Evolutionary conservation across 768 basidiomycete genomes (phyloP), one percentile per base, ranked within the genome.

Genomic region (Auricularia cornea): DNA sequence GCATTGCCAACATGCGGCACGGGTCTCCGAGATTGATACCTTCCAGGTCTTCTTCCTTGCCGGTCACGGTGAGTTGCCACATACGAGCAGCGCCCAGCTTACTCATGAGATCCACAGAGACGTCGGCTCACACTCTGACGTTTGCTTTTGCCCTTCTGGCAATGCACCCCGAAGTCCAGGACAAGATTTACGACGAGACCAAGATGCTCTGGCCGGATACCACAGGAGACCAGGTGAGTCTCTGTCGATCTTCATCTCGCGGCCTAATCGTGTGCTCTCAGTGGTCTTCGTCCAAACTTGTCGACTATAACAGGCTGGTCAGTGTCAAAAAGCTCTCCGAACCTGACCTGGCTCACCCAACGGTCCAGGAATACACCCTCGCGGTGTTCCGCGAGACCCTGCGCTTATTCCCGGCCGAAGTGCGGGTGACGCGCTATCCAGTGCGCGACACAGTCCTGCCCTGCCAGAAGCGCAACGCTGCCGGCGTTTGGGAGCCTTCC

Each of bases 81-180:
- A 31, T 4, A 8, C 8, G 35, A 29, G n/a, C 29, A 31, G 41
- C 10, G 52, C 33, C 29, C 3, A 4, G 1, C 11, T 29, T 33
- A n/a, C 11, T 40, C 14, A n/a, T n/a, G 6, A 12, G 10, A 28
- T 11, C 38, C n/a, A 0, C 61, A 83, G 82, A 83, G 70, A 83
- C 81, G 0, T 75, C 80, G 1, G 75, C 81, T 3, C 78, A 82
- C 64, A 72, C 80, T 0, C 71, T 82, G 3, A 72, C 73, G 41
- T 82, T 82, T 62, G 73, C 76, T 1, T 63, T 83, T 18, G 71
- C 68, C 0, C 71, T 81, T 16, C 70, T 85, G 10, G 84, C 84
- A 3, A 71, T 84, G 14, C 71, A 84, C 66, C 82, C 83, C 2
- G 79, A 80, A 0, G 72, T 74, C 33, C 84, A 85, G 67, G 70